A percentile compares a stretch with the other conserved stretches of the same genome.
Evolutionary conservation across 306 rosid genomes (phyloP).

Genomic region (Geum urbanum): DNA sequence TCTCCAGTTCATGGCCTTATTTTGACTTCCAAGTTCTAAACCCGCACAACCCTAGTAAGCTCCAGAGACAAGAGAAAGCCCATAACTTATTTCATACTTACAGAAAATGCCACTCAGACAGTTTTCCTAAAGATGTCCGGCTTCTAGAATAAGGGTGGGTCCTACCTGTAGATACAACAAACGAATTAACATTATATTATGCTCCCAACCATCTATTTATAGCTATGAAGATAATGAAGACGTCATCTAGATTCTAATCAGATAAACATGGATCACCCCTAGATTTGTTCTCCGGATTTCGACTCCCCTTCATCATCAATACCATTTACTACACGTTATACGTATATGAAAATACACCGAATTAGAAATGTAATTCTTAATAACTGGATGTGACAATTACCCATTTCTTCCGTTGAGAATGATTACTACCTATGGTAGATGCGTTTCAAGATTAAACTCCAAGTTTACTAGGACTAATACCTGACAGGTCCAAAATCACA

Average conservation of each 20-base stretch:
- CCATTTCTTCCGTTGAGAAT: not conserved
- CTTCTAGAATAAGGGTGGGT: slow-evolving; percentile 12
- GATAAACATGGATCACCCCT: not conserved
- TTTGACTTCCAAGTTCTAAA: too few species aligned
- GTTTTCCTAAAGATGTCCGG: not conserved
- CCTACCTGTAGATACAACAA: not conserved
- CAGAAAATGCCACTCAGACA: not conserved
- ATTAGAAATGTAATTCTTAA: too few species aligned
- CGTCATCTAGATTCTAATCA: not conserved
- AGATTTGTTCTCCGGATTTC: too few species aligned
- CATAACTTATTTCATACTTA: not conserved
- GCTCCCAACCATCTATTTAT: not conserved
- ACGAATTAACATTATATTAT: not conserved
- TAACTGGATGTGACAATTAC: too few species aligned
- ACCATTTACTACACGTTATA: too few species aligned
- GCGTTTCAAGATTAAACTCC: slow-evolving; percentile 25
- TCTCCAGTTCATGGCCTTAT: not conserved
- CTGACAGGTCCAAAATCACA: not conserved
- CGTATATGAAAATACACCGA: too few species aligned
- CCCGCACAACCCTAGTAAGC: too few species aligned
- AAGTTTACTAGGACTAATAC: not conserved
- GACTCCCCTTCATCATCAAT: too few species aligned
- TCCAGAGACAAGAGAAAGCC: not conserved
- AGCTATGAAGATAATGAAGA: not conserved
- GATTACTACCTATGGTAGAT: not conserved